Percentiles rank a stretch among this genome's conserved stretches.
These are phyloP conservation scores for Microbotryum violaceum DNA, from an alignment of 1,284 basidiomycete genomes.

Conservation along the genomic window DNA sequence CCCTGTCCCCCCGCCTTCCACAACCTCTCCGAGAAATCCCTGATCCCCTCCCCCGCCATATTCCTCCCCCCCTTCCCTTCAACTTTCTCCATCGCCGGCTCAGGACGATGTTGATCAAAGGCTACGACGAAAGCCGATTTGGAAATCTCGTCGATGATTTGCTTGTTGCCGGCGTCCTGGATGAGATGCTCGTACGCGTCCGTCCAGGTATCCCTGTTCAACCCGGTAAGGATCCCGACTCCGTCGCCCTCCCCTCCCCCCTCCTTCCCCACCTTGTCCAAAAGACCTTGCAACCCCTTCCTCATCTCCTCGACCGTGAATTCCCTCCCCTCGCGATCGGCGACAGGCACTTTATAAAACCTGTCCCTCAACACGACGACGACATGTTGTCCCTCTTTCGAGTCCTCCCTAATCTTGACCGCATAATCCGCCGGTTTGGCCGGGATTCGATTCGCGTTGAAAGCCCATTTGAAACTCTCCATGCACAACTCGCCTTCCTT, in stretches of 20 bases:
- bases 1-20: constrained; percentile 61
- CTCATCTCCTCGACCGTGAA: constrained; percentile 63
- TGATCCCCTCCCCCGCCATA: constrained; percentile 41
- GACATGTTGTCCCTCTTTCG: constrained; percentile 64
- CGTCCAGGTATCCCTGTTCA: constrained; percentile 75
- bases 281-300: constrained; percentile 45
- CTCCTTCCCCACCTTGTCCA: neutral
- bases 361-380: constrained; percentile 68
- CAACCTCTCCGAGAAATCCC: constrained; percentile 55
- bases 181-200: constrained; percentile 52
- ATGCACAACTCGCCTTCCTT: constrained; percentile 68
- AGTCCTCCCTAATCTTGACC: constrained; percentile 56
- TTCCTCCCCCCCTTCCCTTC: too few species aligned
- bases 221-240: constrained; percentile 66
- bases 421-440: constrained; percentile 69
- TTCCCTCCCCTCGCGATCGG: constrained; percentile 48
- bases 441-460: constrained; percentile 79
- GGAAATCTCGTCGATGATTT: constrained; percentile 63
- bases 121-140: constrained; percentile 72
- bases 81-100: constrained; percentile 17
- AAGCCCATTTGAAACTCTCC: constrained; percentile 85
- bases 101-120: constrained; percentile 55
- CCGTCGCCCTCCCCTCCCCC: constrained; percentile 57
- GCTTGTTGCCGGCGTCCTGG: constrained; percentile 51
- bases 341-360: constrained; percentile 63